These are phyloP conservation scores for Dicorynia guianensis DNA, from an alignment of 306 rosid species.

Conservation along the genomic window DNA sequence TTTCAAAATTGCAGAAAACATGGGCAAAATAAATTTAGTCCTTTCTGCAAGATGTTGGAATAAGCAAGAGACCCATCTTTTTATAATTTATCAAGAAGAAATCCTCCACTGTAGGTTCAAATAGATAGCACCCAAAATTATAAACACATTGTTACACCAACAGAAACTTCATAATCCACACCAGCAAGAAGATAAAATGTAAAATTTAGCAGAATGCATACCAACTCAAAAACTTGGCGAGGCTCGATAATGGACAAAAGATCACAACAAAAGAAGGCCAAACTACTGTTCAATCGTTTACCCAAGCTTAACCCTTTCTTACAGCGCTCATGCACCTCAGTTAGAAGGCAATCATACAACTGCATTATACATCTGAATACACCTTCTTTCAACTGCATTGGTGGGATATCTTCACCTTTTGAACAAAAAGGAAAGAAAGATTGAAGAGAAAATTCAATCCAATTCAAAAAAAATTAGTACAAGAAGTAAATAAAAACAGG, in stretches of 20 bases:
- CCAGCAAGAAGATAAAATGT: constrained; percentile 10
- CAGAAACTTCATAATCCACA: not conserved
- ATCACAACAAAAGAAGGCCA: constrained; percentile 98
- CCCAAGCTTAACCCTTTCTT: constrained; percentile 97
- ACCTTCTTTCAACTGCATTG: constrained; percentile 98
- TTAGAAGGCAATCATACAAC: constrained; percentile 96
- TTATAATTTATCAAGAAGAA: constrained; percentile 21
- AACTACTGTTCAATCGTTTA: constrained; percentile 94
- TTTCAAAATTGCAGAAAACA: not conserved
- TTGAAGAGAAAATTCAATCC: constrained; percentile 29
- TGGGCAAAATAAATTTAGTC: not conserved
- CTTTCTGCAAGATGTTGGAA: not conserved
- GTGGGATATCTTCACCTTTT: constrained; percentile 96
- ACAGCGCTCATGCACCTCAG: constrained; percentile 99
- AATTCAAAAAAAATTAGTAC: not conserved
- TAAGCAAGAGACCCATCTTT: not conserved
- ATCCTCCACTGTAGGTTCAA: constrained; percentile 1
- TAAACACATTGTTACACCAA: not conserved
- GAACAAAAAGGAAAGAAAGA: constrained; percentile 37
- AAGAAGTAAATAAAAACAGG: not conserved
- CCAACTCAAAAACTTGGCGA: constrained; percentile 98
- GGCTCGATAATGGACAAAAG: constrained; percentile 94
- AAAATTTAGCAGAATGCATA: constrained; percentile 51
- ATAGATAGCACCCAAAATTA: constrained; percentile 6
- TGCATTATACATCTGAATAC: constrained; percentile 98